Conservation (phyloP, 2,329 filamentous ascomycete species). For the Alternaria angustiovoidea region DNA sequence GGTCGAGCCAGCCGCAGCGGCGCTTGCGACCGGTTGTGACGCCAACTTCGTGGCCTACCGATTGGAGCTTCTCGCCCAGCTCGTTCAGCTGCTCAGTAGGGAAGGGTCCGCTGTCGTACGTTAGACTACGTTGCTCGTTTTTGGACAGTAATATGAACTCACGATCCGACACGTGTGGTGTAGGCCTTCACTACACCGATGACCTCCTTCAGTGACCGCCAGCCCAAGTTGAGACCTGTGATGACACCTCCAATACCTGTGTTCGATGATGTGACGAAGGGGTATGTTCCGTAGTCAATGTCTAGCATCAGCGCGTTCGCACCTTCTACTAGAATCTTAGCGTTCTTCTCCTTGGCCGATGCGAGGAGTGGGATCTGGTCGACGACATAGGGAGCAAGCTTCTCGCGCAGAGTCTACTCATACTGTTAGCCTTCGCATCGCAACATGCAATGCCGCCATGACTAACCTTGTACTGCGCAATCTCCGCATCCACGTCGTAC, state of each 20-base stretch:
- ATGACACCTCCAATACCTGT: conserved; percentile 69
- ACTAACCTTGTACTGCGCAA: conserved; percentile 65
- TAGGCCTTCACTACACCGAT: conserved; percentile 75
- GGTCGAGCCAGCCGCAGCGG: conserved; percentile 71
- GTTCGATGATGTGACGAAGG: conserved; percentile 67
- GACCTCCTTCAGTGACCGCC: conserved; percentile 66
- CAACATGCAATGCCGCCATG: not conserved
- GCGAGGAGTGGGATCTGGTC: conserved; percentile 73
- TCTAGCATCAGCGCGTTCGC: conserved; percentile 75
- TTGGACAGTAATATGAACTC: conserved; percentile 13
- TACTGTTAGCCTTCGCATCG: not conserved
- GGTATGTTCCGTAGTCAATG: conserved; percentile 65
- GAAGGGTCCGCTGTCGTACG: conserved; percentile 66
- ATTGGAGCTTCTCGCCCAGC: conserved; percentile 64
- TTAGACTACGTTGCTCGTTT: conserved; percentile 15
- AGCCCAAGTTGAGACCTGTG: conserved; percentile 68
- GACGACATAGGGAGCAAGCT: conserved; percentile 68
- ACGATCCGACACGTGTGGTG: conserved; percentile 66
- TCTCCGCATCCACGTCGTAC: conserved; percentile 75
- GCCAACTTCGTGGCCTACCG: conserved; percentile 64
- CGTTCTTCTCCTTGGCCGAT: conserved; percentile 65
- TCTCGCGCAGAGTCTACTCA: conserved; percentile 60
- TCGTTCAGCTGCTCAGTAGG: conserved; percentile 70
- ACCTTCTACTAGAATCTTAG: conserved; percentile 72
- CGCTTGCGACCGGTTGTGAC: conserved; percentile 67